Evolutionary conservation across 2,329 filamentous ascomycete genomes (phyloP).

Genomic region (Rugonectria rugulosa): DNA sequence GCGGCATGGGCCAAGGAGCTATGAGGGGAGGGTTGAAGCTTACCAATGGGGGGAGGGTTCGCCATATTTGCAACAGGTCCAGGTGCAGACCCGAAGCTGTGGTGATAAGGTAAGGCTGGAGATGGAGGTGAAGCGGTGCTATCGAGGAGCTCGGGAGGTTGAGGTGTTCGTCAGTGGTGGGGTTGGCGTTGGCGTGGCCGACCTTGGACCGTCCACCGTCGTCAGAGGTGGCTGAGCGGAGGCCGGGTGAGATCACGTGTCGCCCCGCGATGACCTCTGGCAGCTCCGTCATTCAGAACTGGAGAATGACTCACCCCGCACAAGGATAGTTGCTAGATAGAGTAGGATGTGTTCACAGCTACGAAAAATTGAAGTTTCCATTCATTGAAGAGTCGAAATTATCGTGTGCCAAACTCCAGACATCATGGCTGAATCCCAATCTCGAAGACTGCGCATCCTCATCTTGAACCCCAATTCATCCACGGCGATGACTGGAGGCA

Average conservation of each 20-base stretch:
- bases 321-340: not conserved
- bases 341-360: not conserved
- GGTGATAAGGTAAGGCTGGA: conserved; percentile 26
- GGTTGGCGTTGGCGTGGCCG: conserved; percentile 41
- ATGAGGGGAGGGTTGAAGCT: conserved; percentile 36
- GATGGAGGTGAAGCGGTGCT: conserved; percentile 32
- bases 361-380: not conserved
- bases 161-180: conserved; percentile 46
- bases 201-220: conserved; percentile 33
- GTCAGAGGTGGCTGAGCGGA: conserved; percentile 45
- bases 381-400: not conserved
- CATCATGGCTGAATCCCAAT: conserved; percentile 33
- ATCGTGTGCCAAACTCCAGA: not conserved
- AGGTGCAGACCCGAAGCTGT: conserved; percentile 14
- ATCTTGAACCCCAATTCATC: conserved; percentile 85
- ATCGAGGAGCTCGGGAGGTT: conserved; percentile 38
- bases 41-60: conserved; percentile 62
- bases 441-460: conserved; percentile 57
- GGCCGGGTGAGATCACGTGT: conserved; percentile 46
- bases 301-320: conserved; percentile 4
- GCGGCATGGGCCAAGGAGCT: conserved; percentile 23
- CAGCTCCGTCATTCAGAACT: conserved; percentile 1
- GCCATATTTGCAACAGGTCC: conserved; percentile 53
- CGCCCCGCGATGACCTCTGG: conserved; percentile 39
- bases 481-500: conserved; percentile 71